These are phyloP conservation scores for Allium cepa DNA, from an alignment of 106 monocot genomes.

Conservation along the genomic window DNA sequence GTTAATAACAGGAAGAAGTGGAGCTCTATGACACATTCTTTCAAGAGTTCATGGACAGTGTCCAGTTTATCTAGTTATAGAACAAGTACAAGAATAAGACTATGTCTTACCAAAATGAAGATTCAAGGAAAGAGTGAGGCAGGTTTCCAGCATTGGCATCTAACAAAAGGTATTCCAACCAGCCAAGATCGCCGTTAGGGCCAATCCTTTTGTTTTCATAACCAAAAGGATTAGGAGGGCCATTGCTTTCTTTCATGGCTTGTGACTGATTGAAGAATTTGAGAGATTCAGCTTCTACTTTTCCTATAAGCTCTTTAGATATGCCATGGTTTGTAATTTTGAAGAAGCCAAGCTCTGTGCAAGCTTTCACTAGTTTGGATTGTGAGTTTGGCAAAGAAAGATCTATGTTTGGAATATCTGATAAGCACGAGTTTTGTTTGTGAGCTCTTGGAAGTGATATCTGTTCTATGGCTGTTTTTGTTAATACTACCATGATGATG, in stretches of 20 bases:
- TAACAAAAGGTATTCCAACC: slow-evolving; percentile 77
- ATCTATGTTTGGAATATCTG: slow-evolving; percentile 21
- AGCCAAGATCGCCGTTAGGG: slow-evolving; percentile 55
- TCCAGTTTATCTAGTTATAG: too few relatives aligned
- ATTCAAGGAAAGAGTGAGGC: background rate
- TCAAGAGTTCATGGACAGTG: too few relatives aligned
- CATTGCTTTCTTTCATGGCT: slow-evolving; percentile 9
- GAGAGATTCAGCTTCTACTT: slow-evolving; percentile 25
- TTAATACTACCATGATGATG: slow-evolving; percentile 2
- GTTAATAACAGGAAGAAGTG: background rate
- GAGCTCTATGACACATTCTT: too few relatives aligned
- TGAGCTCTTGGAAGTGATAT: background rate
- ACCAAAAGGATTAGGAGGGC: slow-evolving; percentile 33
- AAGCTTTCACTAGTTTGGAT: slow-evolving; percentile 20
- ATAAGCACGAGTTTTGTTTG: background rate
- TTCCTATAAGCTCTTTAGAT: slow-evolving; percentile 5
- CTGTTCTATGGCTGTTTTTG: background rate
- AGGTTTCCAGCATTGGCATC: slow-evolving; percentile 7
- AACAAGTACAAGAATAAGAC: too few relatives aligned
- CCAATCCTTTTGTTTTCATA: slow-evolving; percentile 67
- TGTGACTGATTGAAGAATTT: slow-evolving; percentile 8
- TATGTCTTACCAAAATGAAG: slow-evolving; percentile 1
- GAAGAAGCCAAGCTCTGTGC: slow-evolving; percentile 52
- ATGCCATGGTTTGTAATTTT: slow-evolving; percentile 48
- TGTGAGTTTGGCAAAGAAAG: slow-evolving; percentile 8